Evolutionary conservation across 768 basidiomycete species (phyloP), one percentile per base, ranked within the genome.

Genomic region (Imleria badia): DNA sequence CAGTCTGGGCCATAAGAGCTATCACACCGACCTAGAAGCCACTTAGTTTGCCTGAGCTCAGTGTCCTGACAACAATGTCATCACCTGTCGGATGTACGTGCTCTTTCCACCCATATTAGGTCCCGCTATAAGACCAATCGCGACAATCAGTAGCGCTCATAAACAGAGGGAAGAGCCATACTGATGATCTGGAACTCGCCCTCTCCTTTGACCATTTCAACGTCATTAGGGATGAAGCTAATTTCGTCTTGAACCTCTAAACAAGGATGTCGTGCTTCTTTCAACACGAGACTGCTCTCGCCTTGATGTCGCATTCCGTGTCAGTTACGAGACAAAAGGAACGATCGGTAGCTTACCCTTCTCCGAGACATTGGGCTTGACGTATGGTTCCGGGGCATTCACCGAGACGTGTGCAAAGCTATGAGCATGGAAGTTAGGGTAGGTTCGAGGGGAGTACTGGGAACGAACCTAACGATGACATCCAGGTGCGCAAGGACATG

Each of bases 21-120:
- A 98, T 93, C n/a, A 96, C 94, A 2, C 95, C 97, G 35, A 91
- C 87, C 85, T 87, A 76, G 46, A 30, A 41, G 11, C 3, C 34
- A n/a, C 35, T 56, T 29, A 63, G 52, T 49, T 39, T 22, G 9
- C 26, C 23, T 13, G 7, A 45, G 22, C 19, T 8, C 9, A n/a
- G n/a, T 17, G 22, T 31, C 46, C 8, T 15, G 6, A 35, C 20
- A 14, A 9, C 5, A 40, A 15, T 22, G 17, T 44, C 12, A n/a
- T 56, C 43, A 87, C 90, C 75, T 94, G 91, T 43, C 94, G 89
- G 62, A 98, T 96, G 64, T 95, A 98, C 0, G 96, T 98, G 45
- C 91, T 94, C 73, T 99, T 99, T 55, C 97, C 97, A 48, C 97
- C 97, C 91, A 98, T 98, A 72, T 99, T 99, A 0, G 97, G 97